Evolutionary conservation across 148 eudicot genomes (phyloP).

Genomic region (Rhododendron molle): DNA sequence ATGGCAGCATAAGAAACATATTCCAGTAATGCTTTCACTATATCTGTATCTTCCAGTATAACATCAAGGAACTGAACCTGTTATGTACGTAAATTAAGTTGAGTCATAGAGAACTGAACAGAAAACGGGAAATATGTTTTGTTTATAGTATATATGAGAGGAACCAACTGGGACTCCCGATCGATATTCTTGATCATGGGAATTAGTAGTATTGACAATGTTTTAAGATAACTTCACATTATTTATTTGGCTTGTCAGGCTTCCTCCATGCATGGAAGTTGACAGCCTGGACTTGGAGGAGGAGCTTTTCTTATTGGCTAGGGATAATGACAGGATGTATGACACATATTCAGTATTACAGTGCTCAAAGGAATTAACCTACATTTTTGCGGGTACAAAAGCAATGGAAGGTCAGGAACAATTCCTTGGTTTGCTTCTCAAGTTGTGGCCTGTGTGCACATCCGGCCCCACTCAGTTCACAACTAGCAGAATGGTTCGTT

Average conservation of each 20-base stretch:
- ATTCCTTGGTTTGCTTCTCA: conserved; percentile 62
- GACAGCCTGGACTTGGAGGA: background rate
- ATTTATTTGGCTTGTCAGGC: background rate
- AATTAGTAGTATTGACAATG: background rate
- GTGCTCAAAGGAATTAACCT: conserved; percentile 7
- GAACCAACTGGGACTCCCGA: background rate
- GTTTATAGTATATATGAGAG: background rate
- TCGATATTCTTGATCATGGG: background rate
- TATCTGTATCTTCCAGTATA: conserved; percentile 62
- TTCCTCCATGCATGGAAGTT: background rate
- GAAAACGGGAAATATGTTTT: background rate
- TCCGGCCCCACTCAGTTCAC: conserved; percentile 29
- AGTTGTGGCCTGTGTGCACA: conserved; percentile 38
- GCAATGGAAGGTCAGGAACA: conserved; percentile 73
- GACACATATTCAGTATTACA: background rate
- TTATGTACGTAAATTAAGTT: background rate
- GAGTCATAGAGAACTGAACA: background rate
- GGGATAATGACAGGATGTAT: background rate
- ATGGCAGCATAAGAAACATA: conserved; percentile 67
- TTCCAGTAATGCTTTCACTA: conserved; percentile 60
- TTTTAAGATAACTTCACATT: background rate
- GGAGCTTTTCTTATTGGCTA: background rate
- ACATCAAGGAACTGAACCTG: conserved; percentile 78
- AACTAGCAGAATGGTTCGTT: conserved; percentile 22
- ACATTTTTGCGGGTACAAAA: conserved; percentile 86